A percentile compares a stretch with the other conserved stretches of the same genome.
These are phyloP conservation scores for Niebla homalea DNA, from an alignment of 495 filamentous ascomycete species.

Conservation along the genomic window DNA sequence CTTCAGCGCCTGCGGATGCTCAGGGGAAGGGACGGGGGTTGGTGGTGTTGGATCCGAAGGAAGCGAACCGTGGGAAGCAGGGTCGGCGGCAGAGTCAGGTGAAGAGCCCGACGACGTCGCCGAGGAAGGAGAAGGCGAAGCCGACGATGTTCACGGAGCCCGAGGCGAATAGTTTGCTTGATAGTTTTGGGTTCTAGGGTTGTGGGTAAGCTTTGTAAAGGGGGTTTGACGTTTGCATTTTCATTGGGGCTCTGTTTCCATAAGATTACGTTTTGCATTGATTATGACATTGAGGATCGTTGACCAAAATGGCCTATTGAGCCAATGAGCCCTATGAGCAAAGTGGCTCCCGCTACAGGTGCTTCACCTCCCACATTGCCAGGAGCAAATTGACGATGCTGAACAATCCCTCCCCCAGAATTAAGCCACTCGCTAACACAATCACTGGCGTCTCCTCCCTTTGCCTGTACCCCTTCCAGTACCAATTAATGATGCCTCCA, in stretches of 20 bases:
- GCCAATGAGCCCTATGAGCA: no score
- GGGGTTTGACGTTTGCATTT: no score
- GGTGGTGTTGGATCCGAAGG: not conserved
- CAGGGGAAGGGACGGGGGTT: constrained; percentile 7
- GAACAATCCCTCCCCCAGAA: constrained; percentile 85
- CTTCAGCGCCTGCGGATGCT: constrained; percentile 14
- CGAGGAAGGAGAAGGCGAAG: constrained; percentile 40
- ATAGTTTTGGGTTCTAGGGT: constrained; percentile 60
- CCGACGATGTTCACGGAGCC: constrained; percentile 81
- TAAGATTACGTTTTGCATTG: no score
- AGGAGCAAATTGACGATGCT: constrained; percentile 85
- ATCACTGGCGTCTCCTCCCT: constrained; percentile 48
- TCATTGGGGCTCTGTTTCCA: not conserved
- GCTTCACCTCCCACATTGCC: constrained; percentile 66
- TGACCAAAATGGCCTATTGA: not conserved
- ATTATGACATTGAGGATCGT: not conserved
- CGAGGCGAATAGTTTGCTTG: constrained; percentile 66
- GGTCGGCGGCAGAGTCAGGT: constrained; percentile 31
- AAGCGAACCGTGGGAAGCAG: constrained; percentile 11
- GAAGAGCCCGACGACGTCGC: not conserved
- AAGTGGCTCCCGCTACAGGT: constrained; percentile 34
- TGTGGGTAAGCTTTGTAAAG: not conserved
- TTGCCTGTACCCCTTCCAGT: constrained; percentile 45
- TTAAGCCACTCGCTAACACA: constrained; percentile 61
- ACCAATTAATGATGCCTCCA: constrained; percentile 76